Conservation (phyloP, 306 rosid genomes). For the Cajanus cajan region DNA sequence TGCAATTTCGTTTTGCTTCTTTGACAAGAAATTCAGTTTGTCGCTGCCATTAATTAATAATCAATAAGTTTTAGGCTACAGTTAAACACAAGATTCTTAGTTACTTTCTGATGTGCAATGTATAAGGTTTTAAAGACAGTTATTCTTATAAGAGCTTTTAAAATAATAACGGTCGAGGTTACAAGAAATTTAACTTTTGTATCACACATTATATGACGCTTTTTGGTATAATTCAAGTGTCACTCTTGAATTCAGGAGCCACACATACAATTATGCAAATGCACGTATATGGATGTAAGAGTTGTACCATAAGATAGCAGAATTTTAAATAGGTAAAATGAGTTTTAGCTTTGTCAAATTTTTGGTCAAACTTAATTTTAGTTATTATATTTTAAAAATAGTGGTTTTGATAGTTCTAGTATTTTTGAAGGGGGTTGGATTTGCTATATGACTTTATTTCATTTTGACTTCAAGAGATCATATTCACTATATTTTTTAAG, state of each 20-base stretch:
- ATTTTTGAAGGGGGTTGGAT: not conserved
- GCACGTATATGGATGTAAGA: not conserved
- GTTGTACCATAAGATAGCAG: not conserved
- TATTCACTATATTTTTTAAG: not conserved
- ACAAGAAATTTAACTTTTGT: not conserved
- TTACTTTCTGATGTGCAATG: not conserved
- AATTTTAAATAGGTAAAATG: not conserved
- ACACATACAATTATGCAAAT: not conserved
- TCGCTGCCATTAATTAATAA: constrained; percentile 26
- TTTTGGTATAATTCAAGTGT: not conserved
- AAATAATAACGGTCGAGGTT: not conserved
- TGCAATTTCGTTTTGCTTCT: constrained; percentile 45
- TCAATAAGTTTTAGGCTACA: not conserved
- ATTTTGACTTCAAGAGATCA: not conserved
- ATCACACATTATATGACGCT: not conserved
- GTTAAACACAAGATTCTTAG: not conserved
- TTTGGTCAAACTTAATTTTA: not conserved
- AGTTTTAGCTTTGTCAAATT: not conserved
- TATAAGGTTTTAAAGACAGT: not conserved
- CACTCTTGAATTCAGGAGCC: not conserved
- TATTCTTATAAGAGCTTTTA: not conserved
- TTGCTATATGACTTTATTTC: not conserved
- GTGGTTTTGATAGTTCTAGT: not conserved
- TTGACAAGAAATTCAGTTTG: constrained; percentile 30
- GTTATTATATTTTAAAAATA: not conserved